Conservation (phyloP, 2,329 filamentous ascomycete species). For the Botrytis aclada region DNA sequence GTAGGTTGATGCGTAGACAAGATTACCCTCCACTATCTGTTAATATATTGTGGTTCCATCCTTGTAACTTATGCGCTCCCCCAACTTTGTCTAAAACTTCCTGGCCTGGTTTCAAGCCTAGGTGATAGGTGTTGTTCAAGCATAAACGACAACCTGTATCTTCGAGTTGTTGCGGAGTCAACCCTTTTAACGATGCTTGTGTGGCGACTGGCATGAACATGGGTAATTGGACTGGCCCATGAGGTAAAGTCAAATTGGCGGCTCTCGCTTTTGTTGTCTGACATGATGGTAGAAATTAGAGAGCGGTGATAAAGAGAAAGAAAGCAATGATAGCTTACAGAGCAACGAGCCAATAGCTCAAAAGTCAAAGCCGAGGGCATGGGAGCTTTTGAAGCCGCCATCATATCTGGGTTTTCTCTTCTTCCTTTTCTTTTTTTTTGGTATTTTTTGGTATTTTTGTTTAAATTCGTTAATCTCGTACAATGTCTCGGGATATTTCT, state of each 20-base stretch:
- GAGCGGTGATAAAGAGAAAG: slow-evolving; percentile 1
- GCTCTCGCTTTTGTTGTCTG: slow-evolving; percentile 94
- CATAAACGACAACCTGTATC: slow-evolving; percentile 86
- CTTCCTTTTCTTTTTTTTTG: too few species aligned
- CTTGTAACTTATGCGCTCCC: slow-evolving; percentile 90
- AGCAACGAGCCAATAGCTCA: slow-evolving; percentile 74
- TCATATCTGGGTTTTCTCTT: neutral
- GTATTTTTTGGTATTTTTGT: neutral
- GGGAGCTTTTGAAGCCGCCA: slow-evolving; percentile 22
- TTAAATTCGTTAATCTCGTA: neutral
- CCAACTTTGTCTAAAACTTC: slow-evolving; percentile 82
- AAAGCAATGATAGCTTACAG: slow-evolving; percentile 52
- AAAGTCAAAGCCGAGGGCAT: slow-evolving; percentile 70
- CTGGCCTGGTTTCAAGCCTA: slow-evolving; percentile 92
- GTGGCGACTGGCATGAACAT: slow-evolving; percentile 99
- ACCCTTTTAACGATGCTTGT: slow-evolving; percentile 89
- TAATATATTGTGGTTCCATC: slow-evolving; percentile 92
- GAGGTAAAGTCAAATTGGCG: slow-evolving; percentile 80
- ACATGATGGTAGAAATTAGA: slow-evolving; percentile 15
- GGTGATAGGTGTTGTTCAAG: slow-evolving; percentile 96
- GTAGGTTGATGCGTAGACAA: slow-evolving; percentile 23
- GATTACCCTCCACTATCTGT: slow-evolving; percentile 71
- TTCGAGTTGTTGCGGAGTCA: slow-evolving; percentile 89
- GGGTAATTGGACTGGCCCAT: slow-evolving; percentile 85
- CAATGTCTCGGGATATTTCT: neutral